Conservation (phyloP, 2,329 filamentous ascomycete species). For the Aspergillus sp. region DNA sequence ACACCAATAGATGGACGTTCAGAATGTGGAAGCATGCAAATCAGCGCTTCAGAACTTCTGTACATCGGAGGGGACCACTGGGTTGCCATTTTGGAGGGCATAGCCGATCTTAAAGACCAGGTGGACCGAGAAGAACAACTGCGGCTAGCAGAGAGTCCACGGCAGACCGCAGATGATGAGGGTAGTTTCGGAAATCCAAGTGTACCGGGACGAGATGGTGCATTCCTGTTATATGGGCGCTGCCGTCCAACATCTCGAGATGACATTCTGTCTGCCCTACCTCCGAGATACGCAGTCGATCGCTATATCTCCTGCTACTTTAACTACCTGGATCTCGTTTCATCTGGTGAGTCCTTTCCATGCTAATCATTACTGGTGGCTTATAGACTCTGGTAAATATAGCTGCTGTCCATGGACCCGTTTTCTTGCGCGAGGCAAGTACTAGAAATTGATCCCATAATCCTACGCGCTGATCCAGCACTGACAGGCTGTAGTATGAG, state of each 20-base stretch:
- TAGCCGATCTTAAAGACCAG: constrained; percentile 25
- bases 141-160: constrained; percentile 5
- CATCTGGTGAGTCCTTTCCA: constrained; percentile 12
- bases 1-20: constrained; percentile 5
- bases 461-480: background rate
- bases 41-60: constrained; percentile 15
- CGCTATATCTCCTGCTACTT: constrained; percentile 26
- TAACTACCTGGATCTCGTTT: constrained; percentile 22
- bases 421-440: constrained; percentile 30
- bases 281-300: constrained; percentile 21
- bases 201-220: background rate
- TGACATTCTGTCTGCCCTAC: constrained; percentile 22
- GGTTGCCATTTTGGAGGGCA: constrained; percentile 25
- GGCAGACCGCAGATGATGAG: constrained; percentile 4
- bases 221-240: constrained; percentile 15
- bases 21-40: constrained; percentile 20
- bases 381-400: constrained; percentile 3
- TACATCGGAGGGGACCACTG: constrained; percentile 29
- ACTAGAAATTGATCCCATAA: constrained; percentile 6
- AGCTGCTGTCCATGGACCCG: constrained; percentile 25
- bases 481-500: constrained; percentile 33
- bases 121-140: constrained; percentile 19
- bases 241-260: constrained; percentile 8
- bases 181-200: background rate
- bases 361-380: constrained; percentile 4